Evolutionary conservation across 352 stramenopile species (phyloP), one percentile per base, ranked within the genome.

Genomic region (Globisporangium rhizosaccharum): DNA sequence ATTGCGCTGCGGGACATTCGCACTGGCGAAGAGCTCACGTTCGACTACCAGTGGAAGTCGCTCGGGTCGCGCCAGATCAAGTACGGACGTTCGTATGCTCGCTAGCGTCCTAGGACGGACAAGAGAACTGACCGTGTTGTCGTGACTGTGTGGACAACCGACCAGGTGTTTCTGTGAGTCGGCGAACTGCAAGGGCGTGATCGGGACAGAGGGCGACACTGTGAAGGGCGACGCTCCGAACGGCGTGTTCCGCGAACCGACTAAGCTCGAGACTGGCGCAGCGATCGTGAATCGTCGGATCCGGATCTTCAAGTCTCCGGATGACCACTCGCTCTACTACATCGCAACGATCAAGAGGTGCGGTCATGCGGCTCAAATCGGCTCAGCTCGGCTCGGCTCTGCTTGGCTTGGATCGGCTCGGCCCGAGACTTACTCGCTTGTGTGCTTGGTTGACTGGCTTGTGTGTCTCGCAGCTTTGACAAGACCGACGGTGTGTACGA

Each of bases 41-140:
- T 98, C 61, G 95, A 99, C 68, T 99, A 99, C 64, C 96, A 98
- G 71, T 99, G 89, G 89, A 91, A 95, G 59, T 73, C 84, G 11
- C 75, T 95, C 8, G 85, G 85, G 6, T 90, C 83, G 1, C 75
- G 79, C 45, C 81, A 87, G 56, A 92, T 94, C 54, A 90, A 75
- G 65, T 79, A 62, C n/a, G 59, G 64, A 23, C 14, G 9, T n/a
- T n/a, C 46, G 28, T 28, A 54, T 15, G 17, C 14, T 44, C 17
- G 10, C 46, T 51, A 36, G 26, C 17, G 1, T 33, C 18, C 39
- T 9, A 47, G 15, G 41, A 47, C 18, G 14, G 15, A 20, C 18
- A 8, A 8, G 14, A 8, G 15, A 7, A 20, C 41, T 47, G 15
- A n/a, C 41, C 20, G 4, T 2, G 11, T 33, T 33, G 28, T 33